These are phyloP conservation scores for Diplodia corticola DNA, from an alignment of 2,329 filamentous ascomycete genomes.

Conservation along the genomic window DNA sequence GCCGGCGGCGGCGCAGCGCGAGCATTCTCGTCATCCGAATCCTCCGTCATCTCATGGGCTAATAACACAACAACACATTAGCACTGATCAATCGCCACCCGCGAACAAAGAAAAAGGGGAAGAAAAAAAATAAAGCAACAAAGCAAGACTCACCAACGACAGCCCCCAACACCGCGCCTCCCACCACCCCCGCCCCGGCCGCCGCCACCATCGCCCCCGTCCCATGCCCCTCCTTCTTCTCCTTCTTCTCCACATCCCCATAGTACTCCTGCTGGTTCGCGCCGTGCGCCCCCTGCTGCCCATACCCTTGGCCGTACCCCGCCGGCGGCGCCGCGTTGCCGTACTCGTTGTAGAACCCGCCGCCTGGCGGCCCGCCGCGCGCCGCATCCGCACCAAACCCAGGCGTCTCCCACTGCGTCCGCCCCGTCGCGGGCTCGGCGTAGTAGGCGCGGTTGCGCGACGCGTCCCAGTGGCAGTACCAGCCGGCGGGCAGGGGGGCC, in stretches of 20 bases:
- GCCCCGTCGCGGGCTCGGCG: conserved; percentile 61
- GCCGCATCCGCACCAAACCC: conserved; percentile 35
- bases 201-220: conserved; percentile 56
- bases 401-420: conserved; percentile 65
- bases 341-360: conserved; percentile 24
- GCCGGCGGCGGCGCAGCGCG: conserved; percentile 9
- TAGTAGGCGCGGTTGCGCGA: conserved; percentile 65
- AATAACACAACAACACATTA: background rate
- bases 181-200: conserved; percentile 60
- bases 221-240: conserved; percentile 44
- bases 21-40: conserved; percentile 15
- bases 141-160: conserved; percentile 51
- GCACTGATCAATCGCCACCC: background rate
- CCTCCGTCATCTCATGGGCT: conserved; percentile 19
- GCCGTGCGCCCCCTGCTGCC: conserved; percentile 25
- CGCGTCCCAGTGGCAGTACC: conserved; percentile 64
- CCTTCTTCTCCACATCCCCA: conserved; percentile 32
- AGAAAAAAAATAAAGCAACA: background rate
- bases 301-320: conserved; percentile 18
- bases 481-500: conserved; percentile 57
- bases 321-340: conserved; percentile 19
- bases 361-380: conserved; percentile 6
- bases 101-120: background rate
- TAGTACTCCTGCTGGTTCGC: conserved; percentile 21
- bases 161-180: conserved; percentile 59